Conservation (phyloP, 768 basidiomycete species). For the Agrocybe pediades region DNA sequence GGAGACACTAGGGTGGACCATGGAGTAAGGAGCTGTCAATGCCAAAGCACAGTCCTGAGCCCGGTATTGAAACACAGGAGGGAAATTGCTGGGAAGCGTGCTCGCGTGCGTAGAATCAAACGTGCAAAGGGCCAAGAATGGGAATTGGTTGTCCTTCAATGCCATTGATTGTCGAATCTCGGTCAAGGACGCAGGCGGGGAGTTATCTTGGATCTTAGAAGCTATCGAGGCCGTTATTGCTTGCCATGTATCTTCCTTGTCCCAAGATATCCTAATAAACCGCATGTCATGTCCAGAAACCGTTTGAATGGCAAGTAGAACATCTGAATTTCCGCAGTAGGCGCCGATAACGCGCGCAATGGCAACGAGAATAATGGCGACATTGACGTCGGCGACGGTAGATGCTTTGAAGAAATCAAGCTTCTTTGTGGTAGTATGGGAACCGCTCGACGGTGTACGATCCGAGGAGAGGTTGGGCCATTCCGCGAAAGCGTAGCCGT, state of each 20-base stretch:
- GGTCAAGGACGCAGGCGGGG: constrained; percentile 4
- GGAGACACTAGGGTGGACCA: constrained; percentile 25
- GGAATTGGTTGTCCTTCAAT: constrained; percentile 23
- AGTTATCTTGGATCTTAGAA: constrained; percentile 1
- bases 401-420: not conserved
- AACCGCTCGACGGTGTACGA: constrained; percentile 18
- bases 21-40: constrained; percentile 14
- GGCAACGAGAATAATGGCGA: constrained; percentile 17
- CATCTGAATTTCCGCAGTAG: constrained; percentile 31
- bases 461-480: constrained; percentile 33
- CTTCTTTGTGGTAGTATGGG: constrained; percentile 10
- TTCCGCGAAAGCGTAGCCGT: constrained; percentile 30
- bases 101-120: constrained; percentile 14
- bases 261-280: constrained; percentile 27
- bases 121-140: constrained; percentile 26
- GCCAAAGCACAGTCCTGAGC: constrained; percentile 8
- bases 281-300: constrained; percentile 1
- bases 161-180: constrained; percentile 21
- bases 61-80: constrained; percentile 21
- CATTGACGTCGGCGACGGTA: not conserved
- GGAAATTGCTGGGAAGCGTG: constrained; percentile 10
- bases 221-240: constrained; percentile 15
- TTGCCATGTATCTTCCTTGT: constrained; percentile 21
- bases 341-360: constrained; percentile 28
- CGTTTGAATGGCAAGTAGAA: constrained; percentile 27